Evolutionary conservation across 1,139 yeast genomes (phyloP).

Genomic region (Geotrichum reessii): DNA sequence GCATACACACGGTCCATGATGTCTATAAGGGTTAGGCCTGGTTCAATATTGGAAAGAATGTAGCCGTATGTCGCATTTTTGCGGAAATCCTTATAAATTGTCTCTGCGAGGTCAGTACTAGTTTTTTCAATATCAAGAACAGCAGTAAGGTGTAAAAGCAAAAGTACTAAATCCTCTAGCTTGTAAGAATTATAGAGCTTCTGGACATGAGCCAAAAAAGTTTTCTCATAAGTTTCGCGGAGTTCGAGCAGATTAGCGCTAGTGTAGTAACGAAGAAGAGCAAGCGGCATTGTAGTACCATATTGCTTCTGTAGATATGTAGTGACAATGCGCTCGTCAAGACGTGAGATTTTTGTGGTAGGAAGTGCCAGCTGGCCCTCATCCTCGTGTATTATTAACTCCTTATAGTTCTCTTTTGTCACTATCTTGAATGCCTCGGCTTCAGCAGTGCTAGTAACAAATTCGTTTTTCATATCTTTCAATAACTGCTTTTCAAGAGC

Average conservation of each 20-base stretch:
- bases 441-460: slow-evolving; percentile 1
- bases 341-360: not conserved
- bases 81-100: not conserved
- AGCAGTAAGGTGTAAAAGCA: slow-evolving; percentile 3
- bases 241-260: not conserved
- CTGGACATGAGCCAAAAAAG: not conserved
- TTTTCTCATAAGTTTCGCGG: not conserved
- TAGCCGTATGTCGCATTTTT: not conserved
- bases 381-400: not conserved
- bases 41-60: not conserved
- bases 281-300: slow-evolving; percentile 1
- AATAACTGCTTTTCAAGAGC: slow-evolving; percentile 2
- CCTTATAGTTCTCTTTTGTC: not conserved
- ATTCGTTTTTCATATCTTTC: not conserved
- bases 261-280: slow-evolving; percentile 4
- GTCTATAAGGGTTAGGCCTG: not conserved
- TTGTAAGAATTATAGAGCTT: not conserved
- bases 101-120: not conserved
- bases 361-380: not conserved
- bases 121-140: slow-evolving; percentile 1
- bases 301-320: slow-evolving; percentile 1
- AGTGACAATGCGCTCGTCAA: slow-evolving; percentile 6
- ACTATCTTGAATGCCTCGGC: not conserved
- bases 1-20: not conserved
- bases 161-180: not conserved